phyloP scores from a whole-genome alignment of 306 rosid species.

The Trichosanthes truncata region DNA sequence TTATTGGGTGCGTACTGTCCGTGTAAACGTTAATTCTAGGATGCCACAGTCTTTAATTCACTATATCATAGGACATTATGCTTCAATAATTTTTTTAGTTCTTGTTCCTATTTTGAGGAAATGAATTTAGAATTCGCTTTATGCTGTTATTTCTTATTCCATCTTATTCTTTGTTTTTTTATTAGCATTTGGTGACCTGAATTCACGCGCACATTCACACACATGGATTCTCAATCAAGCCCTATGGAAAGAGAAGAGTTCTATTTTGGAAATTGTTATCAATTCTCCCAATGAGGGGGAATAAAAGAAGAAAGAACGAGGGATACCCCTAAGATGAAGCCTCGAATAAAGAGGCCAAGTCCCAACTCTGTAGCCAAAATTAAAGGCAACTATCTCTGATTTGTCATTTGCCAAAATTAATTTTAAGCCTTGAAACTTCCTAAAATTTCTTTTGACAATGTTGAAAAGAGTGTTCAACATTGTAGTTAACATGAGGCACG shows the following conservation, averaged over 20 bases:
- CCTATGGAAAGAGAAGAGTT: not conserved
- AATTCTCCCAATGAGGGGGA: not conserved
- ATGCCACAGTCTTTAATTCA: not conserved
- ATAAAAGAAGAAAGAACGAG: not conserved
- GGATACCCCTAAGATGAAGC: not conserved
- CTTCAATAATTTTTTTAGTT: not conserved
- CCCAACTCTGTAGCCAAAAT: not conserved
- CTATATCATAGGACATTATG: not conserved
- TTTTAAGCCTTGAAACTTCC: not conserved
- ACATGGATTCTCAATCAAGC: not conserved
- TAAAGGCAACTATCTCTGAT: not conserved
- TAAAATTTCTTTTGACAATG: not conserved
- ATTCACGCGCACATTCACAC: not conserved
- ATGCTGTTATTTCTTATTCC: not conserved
- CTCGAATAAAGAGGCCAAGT: not conserved
- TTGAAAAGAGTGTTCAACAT: not conserved
- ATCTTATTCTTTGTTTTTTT: not conserved
- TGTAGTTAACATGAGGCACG: not conserved
- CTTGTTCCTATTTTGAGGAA: not conserved
- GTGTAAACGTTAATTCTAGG: not conserved
- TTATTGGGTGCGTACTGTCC: not conserved
- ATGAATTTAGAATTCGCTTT: not conserved
- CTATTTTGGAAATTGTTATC: not conserved
- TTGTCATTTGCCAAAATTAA: not conserved
- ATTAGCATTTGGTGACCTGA: not conserved